Conservation (phyloP, 176 grass and related monocot species). For the Hordeum vulgare region DNA sequence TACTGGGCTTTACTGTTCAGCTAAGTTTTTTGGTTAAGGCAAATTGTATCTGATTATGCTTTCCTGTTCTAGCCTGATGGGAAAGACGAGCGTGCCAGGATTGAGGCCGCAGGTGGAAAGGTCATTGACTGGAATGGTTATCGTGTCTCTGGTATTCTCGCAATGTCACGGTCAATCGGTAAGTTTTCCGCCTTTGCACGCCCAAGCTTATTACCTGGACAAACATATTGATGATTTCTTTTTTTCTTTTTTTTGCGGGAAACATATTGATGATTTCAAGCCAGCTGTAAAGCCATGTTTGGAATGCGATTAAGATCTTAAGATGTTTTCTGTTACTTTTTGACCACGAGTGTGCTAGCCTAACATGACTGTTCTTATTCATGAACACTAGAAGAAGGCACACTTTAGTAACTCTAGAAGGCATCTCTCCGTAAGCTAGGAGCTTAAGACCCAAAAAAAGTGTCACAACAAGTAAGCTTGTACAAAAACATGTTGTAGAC, state of each 20-base stretch:
- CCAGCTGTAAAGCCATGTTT: background rate
- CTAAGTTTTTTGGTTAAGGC: background rate
- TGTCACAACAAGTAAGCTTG: background rate
- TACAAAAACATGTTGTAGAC: background rate
- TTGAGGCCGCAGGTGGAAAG: conserved; percentile 63
- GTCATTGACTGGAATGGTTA: conserved; percentile 69
- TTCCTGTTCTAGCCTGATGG: conserved; percentile 53
- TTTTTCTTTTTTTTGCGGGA: no score
- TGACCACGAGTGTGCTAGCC: background rate
- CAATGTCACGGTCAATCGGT: conserved; percentile 83
- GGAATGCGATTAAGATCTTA: background rate
- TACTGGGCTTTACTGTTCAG: background rate
- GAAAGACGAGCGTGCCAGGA: conserved; percentile 58
- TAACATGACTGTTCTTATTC: background rate
- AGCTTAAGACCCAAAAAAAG: background rate
- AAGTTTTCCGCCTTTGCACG: conserved; percentile 3
- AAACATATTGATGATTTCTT: conserved; percentile 7
- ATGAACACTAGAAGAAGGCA: background rate
- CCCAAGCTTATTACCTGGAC: background rate
- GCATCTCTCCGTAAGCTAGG: background rate
- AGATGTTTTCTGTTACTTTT: background rate
- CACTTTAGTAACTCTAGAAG: background rate
- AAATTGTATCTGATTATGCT: background rate
- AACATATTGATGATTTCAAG: conserved; percentile 10
- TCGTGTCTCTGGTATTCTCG: conserved; percentile 66